Conservation (phyloP, 208 protist species). For the Leishmania tropica region DNA sequence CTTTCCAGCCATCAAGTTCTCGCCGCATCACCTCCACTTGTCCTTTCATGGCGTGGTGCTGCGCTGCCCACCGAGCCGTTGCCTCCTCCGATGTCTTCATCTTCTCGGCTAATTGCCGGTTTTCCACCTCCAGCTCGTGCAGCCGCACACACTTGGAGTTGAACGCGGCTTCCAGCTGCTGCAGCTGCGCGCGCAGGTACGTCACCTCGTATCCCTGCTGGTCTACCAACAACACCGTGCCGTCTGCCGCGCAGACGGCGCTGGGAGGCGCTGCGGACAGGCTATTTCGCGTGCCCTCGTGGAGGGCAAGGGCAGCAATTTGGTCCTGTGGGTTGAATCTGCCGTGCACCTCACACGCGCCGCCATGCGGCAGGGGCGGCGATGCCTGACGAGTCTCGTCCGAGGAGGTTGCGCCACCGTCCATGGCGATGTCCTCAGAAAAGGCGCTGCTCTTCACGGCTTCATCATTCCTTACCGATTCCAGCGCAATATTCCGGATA, state of each 20-base stretch:
- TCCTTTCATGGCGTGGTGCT: conserved; percentile 43
- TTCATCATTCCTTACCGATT: background rate
- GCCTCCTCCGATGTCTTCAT: conserved; percentile 39
- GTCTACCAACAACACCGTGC: conserved; percentile 53
- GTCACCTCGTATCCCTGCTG: conserved; percentile 79
- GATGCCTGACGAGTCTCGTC: background rate
- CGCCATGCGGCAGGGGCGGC: background rate
- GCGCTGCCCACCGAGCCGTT: conserved; percentile 30
- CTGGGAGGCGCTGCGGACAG: background rate
- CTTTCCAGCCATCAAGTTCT: conserved; percentile 79
- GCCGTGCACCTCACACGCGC: background rate
- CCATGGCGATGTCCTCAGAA: background rate
- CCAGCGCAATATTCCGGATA: background rate
- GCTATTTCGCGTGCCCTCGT: background rate
- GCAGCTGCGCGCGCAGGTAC: conserved; percentile 76
- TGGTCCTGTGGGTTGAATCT: background rate
- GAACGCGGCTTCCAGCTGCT: conserved; percentile 86
- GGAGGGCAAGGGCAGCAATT: background rate
- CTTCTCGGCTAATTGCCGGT: conserved; percentile 45
- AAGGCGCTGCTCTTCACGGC: background rate
- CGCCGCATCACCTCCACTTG: conserved; percentile 54
- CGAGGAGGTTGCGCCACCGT: background rate
- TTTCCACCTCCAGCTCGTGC: conserved; percentile 82
- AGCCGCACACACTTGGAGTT: conserved; percentile 82
- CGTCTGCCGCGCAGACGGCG: conserved; percentile 1